Evolutionary conservation across 2,329 filamentous ascomycete species (phyloP).

Genomic region (Tolypocladium tundrense): DNA sequence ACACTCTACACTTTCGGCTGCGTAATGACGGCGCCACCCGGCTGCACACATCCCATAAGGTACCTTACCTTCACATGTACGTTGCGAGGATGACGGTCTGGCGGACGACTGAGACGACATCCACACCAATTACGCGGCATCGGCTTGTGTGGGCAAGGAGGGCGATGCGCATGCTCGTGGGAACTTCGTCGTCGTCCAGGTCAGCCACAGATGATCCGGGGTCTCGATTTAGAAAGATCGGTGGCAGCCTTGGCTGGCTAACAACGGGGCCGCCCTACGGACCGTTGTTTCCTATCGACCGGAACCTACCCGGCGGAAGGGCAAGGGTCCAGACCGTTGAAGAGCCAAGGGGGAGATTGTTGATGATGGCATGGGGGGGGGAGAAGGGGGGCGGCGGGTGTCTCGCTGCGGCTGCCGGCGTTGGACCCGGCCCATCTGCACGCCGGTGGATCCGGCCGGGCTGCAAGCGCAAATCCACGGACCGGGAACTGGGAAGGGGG

Average conservation of each 20-base stretch:
- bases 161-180: neutral
- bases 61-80: neutral
- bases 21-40: conserved; percentile 1
- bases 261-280: neutral
- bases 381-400: neutral
- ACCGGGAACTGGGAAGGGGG: neutral
- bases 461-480: neutral
- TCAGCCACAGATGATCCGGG: neutral
- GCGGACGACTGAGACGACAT: neutral
- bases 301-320: neutral
- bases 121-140: conserved; percentile 1
- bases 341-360: neutral
- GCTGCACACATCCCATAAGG: neutral
- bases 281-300: neutral
- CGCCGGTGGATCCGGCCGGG: neutral
- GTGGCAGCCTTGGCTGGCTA: neutral
- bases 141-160: neutral
- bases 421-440: neutral
- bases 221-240: neutral
- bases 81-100: conserved; percentile 1
- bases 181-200: neutral
- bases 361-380: neutral
- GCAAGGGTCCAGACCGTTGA: neutral
- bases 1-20: neutral
- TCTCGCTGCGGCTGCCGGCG: neutral